Base-by-base conservation (phyloP, 805 yeast species). In the Debaryomyces castellii region DNA sequence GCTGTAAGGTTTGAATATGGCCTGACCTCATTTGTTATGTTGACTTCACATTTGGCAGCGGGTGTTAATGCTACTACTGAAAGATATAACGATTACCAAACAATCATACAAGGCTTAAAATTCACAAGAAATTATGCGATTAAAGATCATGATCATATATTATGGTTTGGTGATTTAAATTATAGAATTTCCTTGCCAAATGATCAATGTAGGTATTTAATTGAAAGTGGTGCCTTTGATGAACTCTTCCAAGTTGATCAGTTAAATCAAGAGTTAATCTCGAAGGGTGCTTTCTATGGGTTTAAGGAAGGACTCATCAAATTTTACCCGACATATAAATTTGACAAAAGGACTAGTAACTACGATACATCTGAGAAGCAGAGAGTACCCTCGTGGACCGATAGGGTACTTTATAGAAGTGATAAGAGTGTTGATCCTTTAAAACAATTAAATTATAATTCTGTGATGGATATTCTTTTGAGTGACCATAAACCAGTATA, bases 361-460 rank as follows among this genome's bases (percentile, higher is more conserved):
- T 94, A 91, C 61, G 99, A 94, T 62, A 79, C 96, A 0, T 84
- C 95, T 34, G 98, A 92, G 57, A 94, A 94, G 64, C 84, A 83
- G 64, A 79, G 99, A 50, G 83, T 88, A 10, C 99, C 99, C 1
- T 95, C 99, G 0, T 94, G 99, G 99, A 91, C 98, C 2, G 99
- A 94, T 67, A 71, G 99, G 46, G 83, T 92, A 25, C 68, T 92
- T 40, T 84, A 76, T 56, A 73, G 76, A 48, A 89, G 95, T 32
- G 62, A 71, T 3, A 44, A 49, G 7, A 47, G 43, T 11, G 33
- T 45, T 9, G 48, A 39, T 27, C 58, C 52, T 11, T 56, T 90
- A 35, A 66, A 72, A 34, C 94, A 89, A 39, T 59, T 82, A 50
- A 81, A 82, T 43, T 94, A 94, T 61, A 78, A 82, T 44, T 79